Base-by-base conservation (phyloP, 1,139 yeast species). In the Hemisphaericaspora xylofermentans region DNA sequence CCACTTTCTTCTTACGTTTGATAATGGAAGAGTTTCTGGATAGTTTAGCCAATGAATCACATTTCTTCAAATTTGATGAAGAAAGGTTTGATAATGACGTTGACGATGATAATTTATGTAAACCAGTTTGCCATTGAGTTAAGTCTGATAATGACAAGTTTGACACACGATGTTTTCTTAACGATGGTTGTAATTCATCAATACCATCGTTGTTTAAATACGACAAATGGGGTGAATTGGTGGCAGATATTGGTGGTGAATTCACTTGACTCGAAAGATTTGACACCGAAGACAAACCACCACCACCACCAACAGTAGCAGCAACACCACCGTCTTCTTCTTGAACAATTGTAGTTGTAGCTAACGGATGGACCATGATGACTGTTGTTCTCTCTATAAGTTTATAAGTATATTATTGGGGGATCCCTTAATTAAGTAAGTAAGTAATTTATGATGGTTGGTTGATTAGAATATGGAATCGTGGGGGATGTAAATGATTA, bases 241-340 rank as follows among this genome's bases (percentile, higher is more conserved):
- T 48, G 15, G 46, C 49, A 25, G 44, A 36, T 14, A 14, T 6
- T 15, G 39, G 30, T 2, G 34, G 15, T n/a, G 39, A 30, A 16
- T 6, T 15, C 13, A 19, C 16, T 4, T 14, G 17, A 13, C 26
- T 17, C 3, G 22, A 21, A 10, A 29, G 13, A n/a, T 33, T 19
- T 19, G 22, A 19, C 5, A 19, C 28, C 3, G 36, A 22, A 16
- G 10, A 6, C 16, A 19, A 21, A 26, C 95, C 89, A 8, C 94
- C 82, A 2, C 96, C 96, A 57, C n/a, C n/a, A n/a, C n/a, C n/a
- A n/a, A 9, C 18, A 26, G 28, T 10, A 26, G 95, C 89, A 8
- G 94, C 82, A 2, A 96, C 96, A 57, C n/a, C n/a, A n/a, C n/a
- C n/a, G n/a, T n/a, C n/a, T n/a, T 89, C 96, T 39, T 96, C 96